Conservation (phyloP, 805 yeast genomes). For the Zygosaccharomyces gambellarensis region DNA sequence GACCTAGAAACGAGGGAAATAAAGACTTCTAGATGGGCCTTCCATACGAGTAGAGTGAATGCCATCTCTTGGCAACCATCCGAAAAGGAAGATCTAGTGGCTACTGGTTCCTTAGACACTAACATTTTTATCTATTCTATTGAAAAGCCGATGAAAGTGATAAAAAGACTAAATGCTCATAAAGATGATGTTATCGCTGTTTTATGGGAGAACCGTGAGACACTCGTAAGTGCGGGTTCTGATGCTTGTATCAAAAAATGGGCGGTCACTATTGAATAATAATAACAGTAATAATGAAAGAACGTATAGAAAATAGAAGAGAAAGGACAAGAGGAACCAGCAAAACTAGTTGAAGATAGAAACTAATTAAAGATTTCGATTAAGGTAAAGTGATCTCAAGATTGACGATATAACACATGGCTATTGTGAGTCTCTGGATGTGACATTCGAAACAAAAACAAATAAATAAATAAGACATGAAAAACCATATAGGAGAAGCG, state of each 20-base stretch:
- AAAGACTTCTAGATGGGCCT: slow-evolving; percentile 89
- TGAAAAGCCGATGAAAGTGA: slow-evolving; percentile 67
- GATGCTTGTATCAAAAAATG: slow-evolving; percentile 81
- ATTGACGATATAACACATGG: not conserved
- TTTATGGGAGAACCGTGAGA: slow-evolving; percentile 53
- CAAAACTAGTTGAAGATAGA: not conserved
- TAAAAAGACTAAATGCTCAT: slow-evolving; percentile 75
- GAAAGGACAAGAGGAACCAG: no score
- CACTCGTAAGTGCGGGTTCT: slow-evolving; percentile 65
- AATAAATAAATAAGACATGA: not conserved
- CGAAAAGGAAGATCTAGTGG: slow-evolving; percentile 50
- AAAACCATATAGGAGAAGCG: not conserved
- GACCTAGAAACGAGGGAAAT: slow-evolving; percentile 48
- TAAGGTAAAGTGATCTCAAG: not conserved
- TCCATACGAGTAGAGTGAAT: slow-evolving; percentile 80
- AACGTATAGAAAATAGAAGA: no score
- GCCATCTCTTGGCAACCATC: slow-evolving; percentile 64
- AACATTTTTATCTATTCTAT: slow-evolving; percentile 76
- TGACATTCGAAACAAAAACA: not conserved
- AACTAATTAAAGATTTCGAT: not conserved
- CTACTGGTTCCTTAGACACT: slow-evolving; percentile 81
- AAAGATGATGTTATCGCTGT: slow-evolving; percentile 80
- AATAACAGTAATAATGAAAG: not conserved
- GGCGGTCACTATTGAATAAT: slow-evolving; percentile 35
- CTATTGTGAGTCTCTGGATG: not conserved